phyloP scores from a whole-genome alignment of 306 rosid genomes.

The Castanea mollissima region DNA sequence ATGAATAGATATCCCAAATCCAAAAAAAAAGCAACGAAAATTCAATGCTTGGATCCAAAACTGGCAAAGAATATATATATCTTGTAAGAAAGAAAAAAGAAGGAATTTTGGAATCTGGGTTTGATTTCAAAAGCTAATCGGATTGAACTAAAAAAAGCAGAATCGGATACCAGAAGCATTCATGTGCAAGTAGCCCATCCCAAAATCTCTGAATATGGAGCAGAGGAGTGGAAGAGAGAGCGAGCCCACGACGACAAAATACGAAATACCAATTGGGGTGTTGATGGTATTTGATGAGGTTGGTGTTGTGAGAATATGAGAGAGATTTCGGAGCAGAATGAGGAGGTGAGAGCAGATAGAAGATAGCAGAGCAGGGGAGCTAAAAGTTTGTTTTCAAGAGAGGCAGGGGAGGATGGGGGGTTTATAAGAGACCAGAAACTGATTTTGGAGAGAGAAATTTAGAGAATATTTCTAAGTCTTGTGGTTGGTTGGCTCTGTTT shows the following conservation, averaged over 20 bases:
- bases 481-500: conserved; percentile 41
- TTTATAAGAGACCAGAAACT: conserved; percentile 53
- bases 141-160: conserved; percentile 57
- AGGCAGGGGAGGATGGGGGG: conserved; percentile 17
- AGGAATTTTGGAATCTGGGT: conserved; percentile 28
- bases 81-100: neutral
- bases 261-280: conserved; percentile 1
- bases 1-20: conserved; percentile 3
- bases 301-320: neutral
- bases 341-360: neutral
- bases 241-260: conserved; percentile 20
- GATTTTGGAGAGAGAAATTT: conserved; percentile 17
- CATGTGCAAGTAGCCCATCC: conserved; percentile 39
- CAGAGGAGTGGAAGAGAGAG: conserved; percentile 15
- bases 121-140: conserved; percentile 31
- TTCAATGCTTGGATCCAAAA: conserved; percentile 24
- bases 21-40: neutral
- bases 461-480: conserved; percentile 29
- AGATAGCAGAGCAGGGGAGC: conserved; percentile 17
- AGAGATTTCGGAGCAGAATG: neutral
- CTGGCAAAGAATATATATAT: conserved; percentile 1
- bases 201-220: conserved; percentile 3
- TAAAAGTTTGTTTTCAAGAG: neutral
- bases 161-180: conserved; percentile 39
- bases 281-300: neutral